These are phyloP conservation scores for Quercus cerris DNA, from an alignment of 306 rosid genomes.

Conservation along the genomic window DNA sequence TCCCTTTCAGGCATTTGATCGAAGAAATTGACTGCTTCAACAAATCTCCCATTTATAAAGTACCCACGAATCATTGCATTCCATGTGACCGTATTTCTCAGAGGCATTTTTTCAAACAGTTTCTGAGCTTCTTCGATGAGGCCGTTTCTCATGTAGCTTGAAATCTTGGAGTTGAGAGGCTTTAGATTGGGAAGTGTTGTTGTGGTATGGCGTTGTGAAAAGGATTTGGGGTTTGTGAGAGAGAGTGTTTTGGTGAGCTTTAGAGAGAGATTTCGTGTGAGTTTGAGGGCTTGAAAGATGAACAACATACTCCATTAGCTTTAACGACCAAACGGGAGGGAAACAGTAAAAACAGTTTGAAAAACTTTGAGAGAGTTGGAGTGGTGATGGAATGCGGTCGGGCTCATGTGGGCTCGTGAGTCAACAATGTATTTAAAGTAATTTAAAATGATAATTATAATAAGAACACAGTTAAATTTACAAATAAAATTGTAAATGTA, in stretches of 20 bases:
- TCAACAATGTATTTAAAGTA: no score
- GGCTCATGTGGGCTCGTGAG: no score
- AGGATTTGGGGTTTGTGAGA: conserved; percentile 7
- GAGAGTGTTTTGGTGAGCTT: conserved; percentile 3
- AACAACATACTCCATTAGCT: conserved; percentile 40
- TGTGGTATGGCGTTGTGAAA: background rate
- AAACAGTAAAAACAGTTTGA: background rate
- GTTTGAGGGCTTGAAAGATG: conserved; percentile 21
- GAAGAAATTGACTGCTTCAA: conserved; percentile 27
- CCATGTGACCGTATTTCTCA: conserved; percentile 42
- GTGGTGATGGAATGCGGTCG: no score
- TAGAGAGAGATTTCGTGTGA: conserved; percentile 13
- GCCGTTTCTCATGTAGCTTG: conserved; percentile 35
- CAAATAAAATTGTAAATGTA: no score
- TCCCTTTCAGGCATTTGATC: conserved; percentile 35
- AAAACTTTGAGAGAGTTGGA: no score
- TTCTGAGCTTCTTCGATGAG: conserved; percentile 37
- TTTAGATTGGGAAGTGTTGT: conserved; percentile 11
- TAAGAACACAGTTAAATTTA: no score
- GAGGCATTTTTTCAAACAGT: conserved; percentile 47
- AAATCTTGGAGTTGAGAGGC: conserved; percentile 49
- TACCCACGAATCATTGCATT: conserved; percentile 51
- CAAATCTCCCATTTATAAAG: conserved; percentile 18
- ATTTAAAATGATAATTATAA: no score
- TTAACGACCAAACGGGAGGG: background rate